Conservation (phyloP, 345 rosid genomes). For the Alliaria petiolata region DNA sequence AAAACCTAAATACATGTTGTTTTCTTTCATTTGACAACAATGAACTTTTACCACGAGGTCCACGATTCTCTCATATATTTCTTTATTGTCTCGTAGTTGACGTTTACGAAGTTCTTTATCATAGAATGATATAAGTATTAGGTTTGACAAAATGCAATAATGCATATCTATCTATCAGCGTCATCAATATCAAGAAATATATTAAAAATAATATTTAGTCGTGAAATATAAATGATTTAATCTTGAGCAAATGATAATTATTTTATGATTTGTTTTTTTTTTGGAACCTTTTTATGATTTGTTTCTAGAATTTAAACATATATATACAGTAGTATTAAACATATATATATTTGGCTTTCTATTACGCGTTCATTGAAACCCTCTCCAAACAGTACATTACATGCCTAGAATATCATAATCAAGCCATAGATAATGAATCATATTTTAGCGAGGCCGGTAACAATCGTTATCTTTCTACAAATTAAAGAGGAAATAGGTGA, state of each 20-base stretch:
- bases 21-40: not conserved
- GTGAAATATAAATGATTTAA: too few relatives aligned
- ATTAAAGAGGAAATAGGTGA: not conserved
- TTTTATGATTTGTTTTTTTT: too few relatives aligned
- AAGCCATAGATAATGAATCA: not conserved
- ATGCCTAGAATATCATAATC: not conserved
- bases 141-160: not conserved
- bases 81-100: not conserved
- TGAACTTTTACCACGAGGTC: not conserved
- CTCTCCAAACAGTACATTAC: not conserved
- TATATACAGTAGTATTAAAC: too few relatives aligned
- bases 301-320: not conserved
- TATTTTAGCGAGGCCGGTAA: not conserved
- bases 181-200: slow-evolving; percentile 1
- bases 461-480: not conserved
- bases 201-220: too few relatives aligned
- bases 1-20: not conserved
- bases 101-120: not conserved
- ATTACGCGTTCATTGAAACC: not conserved
- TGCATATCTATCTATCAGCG: not conserved
- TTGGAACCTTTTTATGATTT: not conserved
- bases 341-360: not conserved
- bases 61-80: too few relatives aligned
- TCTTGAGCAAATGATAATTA: not conserved
- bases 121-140: not conserved